These are phyloP conservation scores for Cutaneotrichosporon curvatum DNA, from an alignment of 1,284 basidiomycete genomes.

Conservation along the genomic window DNA sequence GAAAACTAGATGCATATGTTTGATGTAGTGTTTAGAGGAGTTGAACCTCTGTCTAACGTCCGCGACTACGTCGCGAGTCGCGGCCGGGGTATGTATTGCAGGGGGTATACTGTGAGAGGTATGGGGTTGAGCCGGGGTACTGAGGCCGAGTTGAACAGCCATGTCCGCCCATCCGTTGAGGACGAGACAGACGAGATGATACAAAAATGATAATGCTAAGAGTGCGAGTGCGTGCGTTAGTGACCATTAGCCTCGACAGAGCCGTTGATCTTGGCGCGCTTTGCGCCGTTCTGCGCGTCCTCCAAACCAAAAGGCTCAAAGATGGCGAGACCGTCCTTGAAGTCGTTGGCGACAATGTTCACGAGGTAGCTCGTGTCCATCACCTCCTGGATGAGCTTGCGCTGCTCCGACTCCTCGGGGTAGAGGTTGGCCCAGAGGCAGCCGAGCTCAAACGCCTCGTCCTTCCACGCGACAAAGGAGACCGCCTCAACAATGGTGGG, in stretches of 20 bases:
- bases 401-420: constrained; percentile 65
- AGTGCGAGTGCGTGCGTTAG: too few relatives aligned
- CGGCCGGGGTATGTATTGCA: constrained; percentile 11
- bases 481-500: constrained; percentile 94
- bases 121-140: constrained; percentile 13
- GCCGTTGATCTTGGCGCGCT: not conserved
- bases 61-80: not conserved
- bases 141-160: constrained; percentile 16
- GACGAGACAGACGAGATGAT: not conserved
- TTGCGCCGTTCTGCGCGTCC: constrained; percentile 7
- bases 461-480: constrained; percentile 50
- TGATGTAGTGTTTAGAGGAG: constrained; percentile 2
- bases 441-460: constrained; percentile 95
- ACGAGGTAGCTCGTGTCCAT: constrained; percentile 84
- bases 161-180: constrained; percentile 11
- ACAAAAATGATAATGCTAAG: not conserved
- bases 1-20: not conserved
- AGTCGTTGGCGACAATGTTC: constrained; percentile 97
- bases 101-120: constrained; percentile 16
- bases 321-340: constrained; percentile 73
- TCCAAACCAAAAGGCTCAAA: constrained; percentile 69
- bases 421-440: constrained; percentile 89
- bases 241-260: not conserved
- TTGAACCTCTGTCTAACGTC: constrained; percentile 8
- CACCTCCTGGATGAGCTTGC: constrained; percentile 66